These are phyloP conservation scores for Delonix regia DNA, from an alignment of 306 rosid species.

Conservation along the genomic window DNA sequence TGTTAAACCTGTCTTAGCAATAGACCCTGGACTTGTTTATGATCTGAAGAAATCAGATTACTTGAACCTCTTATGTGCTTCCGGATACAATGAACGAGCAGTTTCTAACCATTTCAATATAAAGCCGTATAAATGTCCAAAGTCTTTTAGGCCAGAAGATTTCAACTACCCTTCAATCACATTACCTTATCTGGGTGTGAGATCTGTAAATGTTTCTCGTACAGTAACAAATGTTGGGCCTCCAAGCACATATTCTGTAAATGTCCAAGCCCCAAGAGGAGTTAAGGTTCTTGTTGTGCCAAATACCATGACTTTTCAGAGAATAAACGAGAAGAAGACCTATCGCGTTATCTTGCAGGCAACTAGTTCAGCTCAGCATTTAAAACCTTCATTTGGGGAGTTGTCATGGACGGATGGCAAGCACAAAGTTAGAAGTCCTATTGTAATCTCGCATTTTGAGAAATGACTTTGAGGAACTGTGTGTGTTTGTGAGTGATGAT, in stretches of 20 bases:
- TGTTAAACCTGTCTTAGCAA: not conserved
- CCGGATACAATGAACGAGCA: not conserved
- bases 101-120: not conserved
- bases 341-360: constrained; percentile 42
- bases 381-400: constrained; percentile 17
- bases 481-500: not conserved
- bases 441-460: not conserved
- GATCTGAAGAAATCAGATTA: not conserved
- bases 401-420: constrained; percentile 54
- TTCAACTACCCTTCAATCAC: constrained; percentile 68
- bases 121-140: not conserved
- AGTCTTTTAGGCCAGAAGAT: constrained; percentile 34
- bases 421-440: constrained; percentile 53
- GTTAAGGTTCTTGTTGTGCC: constrained; percentile 52
- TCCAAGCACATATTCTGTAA: constrained; percentile 48
- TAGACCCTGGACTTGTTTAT: not conserved
- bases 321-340: constrained; percentile 48
- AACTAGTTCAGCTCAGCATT: not conserved
- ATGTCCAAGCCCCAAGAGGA: constrained; percentile 32
- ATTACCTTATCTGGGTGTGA: constrained; percentile 21
- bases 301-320: constrained; percentile 35
- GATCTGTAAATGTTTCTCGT: constrained; percentile 33
- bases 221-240: constrained; percentile 61
- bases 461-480: not conserved
- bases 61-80: not conserved